phyloP scores from a whole-genome alignment of 1,284 basidiomycete genomes.

The Microbotryum silenes-acaulis region DNA sequence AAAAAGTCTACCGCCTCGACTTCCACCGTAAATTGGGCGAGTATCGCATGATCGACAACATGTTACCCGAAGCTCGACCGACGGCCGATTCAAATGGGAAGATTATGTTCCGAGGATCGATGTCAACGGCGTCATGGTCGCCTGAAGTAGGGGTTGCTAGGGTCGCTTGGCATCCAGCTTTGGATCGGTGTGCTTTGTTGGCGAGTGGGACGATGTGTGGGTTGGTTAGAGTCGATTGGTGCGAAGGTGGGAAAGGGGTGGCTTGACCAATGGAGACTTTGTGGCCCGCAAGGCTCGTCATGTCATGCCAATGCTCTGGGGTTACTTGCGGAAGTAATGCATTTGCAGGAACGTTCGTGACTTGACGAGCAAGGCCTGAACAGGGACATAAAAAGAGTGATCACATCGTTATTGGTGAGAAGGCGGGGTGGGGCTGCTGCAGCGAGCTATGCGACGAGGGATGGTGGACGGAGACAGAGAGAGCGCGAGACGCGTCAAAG shows the following conservation, averaged over 20 bases:
- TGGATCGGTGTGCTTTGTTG: constrained; percentile 58
- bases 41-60: constrained; percentile 73
- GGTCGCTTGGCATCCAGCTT: constrained; percentile 69
- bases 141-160: constrained; percentile 64
- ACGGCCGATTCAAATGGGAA: constrained; percentile 40
- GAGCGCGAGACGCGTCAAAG: too few species aligned
- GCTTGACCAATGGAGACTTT: background rate
- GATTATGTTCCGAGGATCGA: constrained; percentile 3
- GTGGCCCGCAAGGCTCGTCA: background rate
- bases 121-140: constrained; percentile 57
- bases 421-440: background rate
- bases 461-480: too few species aligned
- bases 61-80: constrained; percentile 43
- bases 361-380: background rate
- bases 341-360: background rate
- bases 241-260: constrained; percentile 17
- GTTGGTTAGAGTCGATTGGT: constrained; percentile 66
- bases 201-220: constrained; percentile 75
- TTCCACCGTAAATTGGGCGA: constrained; percentile 63
- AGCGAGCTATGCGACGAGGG: background rate
- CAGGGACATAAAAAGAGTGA: background rate
- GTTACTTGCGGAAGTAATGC: background rate
- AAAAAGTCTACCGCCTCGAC: constrained; percentile 78
- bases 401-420: background rate
- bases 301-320: background rate